Percentiles rank a stretch among this genome's conserved stretches.
Conservation (phyloP, 139 green algal species). For the Chlamydomonas asymmetrica region DNA sequence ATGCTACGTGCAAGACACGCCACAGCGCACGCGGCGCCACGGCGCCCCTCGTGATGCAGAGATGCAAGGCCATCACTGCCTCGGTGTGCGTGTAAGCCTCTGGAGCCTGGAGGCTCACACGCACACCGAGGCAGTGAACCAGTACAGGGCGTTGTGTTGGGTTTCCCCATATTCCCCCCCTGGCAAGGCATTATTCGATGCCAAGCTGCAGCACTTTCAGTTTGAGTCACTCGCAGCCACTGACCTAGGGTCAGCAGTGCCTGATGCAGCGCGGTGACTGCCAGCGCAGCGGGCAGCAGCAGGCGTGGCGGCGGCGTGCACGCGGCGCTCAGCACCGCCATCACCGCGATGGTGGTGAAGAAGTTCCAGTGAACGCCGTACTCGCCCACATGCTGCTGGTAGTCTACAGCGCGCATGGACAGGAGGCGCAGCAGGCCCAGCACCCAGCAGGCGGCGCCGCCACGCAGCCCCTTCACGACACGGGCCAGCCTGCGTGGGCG, state of each 20-base stretch:
- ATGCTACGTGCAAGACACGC: no score
- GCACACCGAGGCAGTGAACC: no score
- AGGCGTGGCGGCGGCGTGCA: constrained; percentile 18
- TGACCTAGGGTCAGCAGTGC: constrained; percentile 23
- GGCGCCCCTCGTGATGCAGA: no score
- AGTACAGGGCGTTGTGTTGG: no score
- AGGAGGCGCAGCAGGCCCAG: constrained; percentile 59
- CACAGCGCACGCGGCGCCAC: no score
- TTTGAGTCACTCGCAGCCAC: not conserved
- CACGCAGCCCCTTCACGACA: constrained; percentile 1
- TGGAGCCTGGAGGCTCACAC: no score
- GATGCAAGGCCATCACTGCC: no score
- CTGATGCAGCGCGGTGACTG: constrained; percentile 52
- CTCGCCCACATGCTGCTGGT: constrained; percentile 82
- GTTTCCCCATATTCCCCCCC: no score
- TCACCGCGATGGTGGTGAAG: constrained; percentile 86
- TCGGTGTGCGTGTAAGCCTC: no score
- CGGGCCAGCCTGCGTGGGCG: constrained; percentile 1
- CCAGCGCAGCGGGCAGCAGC: constrained; percentile 16
- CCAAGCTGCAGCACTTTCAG: not conserved
- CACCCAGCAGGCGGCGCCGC: constrained; percentile 30
- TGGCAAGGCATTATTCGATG: not conserved
- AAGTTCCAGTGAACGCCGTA: constrained; percentile 98
- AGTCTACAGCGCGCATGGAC: constrained; percentile 52
- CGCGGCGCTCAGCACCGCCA: constrained; percentile 44